Conservation (phyloP, 805 yeast genomes). For the Candida chilensis region DNA sequence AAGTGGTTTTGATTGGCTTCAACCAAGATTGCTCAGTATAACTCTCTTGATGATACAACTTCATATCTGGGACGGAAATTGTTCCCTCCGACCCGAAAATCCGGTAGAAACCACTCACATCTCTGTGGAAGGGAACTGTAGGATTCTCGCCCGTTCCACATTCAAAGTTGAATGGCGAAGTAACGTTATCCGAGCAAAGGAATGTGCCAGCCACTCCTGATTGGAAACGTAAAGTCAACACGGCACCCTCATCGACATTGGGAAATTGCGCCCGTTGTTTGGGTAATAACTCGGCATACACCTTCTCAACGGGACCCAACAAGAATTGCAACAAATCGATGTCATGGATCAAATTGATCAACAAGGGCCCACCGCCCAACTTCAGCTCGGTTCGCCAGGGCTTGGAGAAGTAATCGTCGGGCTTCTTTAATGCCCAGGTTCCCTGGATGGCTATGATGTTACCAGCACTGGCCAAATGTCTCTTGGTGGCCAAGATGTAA, state of each 20-base stretch:
- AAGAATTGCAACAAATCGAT: constrained; percentile 29
- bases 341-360: constrained; percentile 31
- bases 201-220: constrained; percentile 30
- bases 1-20: constrained; percentile 12
- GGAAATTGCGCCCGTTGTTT: constrained; percentile 18
- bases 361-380: constrained; percentile 28
- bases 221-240: constrained; percentile 22
- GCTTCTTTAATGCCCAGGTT: constrained; percentile 27
- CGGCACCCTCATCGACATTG: constrained; percentile 33
- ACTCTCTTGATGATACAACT: constrained; percentile 20
- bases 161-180: constrained; percentile 30
- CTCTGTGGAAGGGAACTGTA: constrained; percentile 19
- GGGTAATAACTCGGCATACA: constrained; percentile 25
- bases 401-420: constrained; percentile 20
- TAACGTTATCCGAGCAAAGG: constrained; percentile 28
- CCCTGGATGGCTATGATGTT: constrained; percentile 27
- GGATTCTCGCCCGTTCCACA: constrained; percentile 35
- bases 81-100: constrained; percentile 29
- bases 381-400: constrained; percentile 26
- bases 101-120: constrained; percentile 23
- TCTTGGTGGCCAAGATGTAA: constrained; percentile 25
- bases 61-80: constrained; percentile 28
- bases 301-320: constrained; percentile 26
- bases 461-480: constrained; percentile 19
- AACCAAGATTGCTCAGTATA: not conserved